Conservation (phyloP, 192 early-diverging fungal genomes). For the Lobosporangium transversale region DNA sequence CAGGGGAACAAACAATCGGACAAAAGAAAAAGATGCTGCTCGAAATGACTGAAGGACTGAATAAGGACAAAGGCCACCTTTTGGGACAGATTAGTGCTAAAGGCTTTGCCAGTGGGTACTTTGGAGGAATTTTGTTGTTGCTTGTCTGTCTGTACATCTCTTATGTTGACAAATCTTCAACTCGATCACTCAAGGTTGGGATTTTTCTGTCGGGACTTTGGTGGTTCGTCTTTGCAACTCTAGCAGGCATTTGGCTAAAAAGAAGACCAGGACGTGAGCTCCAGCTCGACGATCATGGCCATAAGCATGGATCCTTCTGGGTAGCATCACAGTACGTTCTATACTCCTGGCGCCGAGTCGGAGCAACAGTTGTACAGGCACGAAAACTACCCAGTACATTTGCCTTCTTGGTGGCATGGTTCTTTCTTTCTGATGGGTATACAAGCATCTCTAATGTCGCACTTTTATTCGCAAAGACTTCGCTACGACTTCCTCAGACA, state of each 20-base stretch:
- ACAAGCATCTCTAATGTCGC: constrained; percentile 65
- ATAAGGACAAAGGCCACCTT: constrained; percentile 41
- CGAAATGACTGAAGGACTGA: constrained; percentile 25
- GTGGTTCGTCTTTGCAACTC: constrained; percentile 61
- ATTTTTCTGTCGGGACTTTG: constrained; percentile 62
- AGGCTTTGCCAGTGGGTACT: constrained; percentile 57
- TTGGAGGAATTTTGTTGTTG: constrained; percentile 59
- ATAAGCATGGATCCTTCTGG: constrained; percentile 34
- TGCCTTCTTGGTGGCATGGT: constrained; percentile 70
- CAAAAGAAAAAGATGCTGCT: neutral
- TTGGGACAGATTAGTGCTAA: constrained; percentile 56
- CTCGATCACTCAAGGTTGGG: constrained; percentile 53
- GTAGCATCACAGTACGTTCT: constrained; percentile 35
- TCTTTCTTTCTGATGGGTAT: constrained; percentile 71
- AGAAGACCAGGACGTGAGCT: constrained; percentile 60
- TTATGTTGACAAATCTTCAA: constrained; percentile 37
- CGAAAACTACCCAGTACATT: constrained; percentile 63
- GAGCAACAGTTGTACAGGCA: constrained; percentile 55
- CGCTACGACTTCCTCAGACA: constrained; percentile 58
- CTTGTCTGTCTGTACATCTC: constrained; percentile 55
- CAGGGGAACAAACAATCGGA: neutral
- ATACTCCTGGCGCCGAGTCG: constrained; percentile 54
- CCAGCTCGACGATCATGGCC: constrained; percentile 22
- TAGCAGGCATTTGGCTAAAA: constrained; percentile 53
- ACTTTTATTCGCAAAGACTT: constrained; percentile 66